Conservation (phyloP, 306 rosid species). For the Oxytropis ochrocephala region DNA sequence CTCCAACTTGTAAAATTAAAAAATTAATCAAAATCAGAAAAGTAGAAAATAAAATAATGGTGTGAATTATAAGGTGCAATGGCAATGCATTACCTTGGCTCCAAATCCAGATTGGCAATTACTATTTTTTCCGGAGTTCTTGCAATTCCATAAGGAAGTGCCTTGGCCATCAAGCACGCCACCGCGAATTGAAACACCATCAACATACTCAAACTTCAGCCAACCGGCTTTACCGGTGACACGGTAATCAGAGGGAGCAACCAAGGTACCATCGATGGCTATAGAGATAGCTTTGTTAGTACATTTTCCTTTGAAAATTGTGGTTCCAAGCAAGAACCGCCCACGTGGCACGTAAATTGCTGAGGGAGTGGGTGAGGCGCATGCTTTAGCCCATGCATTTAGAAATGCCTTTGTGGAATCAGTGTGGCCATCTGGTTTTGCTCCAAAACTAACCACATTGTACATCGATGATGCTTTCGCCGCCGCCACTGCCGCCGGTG, state of each 20-base stretch:
- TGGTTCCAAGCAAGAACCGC: conserved; percentile 21
- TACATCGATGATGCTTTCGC: neutral
- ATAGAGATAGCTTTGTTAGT: conserved; percentile 24
- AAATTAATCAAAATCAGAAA: neutral
- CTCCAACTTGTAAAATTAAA: neutral
- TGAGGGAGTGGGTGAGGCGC: conserved; percentile 7
- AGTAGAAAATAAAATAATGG: neutral
- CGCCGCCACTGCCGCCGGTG: neutral
- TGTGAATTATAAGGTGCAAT: neutral
- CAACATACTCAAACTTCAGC: conserved; percentile 30
- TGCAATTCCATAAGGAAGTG: conserved; percentile 42
- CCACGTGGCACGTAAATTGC: conserved; percentile 40
- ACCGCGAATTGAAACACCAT: conserved; percentile 38
- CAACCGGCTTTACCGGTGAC: conserved; percentile 24
- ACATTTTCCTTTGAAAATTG: conserved; percentile 25
- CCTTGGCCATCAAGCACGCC: conserved; percentile 54
- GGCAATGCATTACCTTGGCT: conserved; percentile 30
- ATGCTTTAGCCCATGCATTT: conserved; percentile 46
- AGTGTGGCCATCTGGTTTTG: conserved; percentile 30
- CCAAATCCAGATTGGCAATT: conserved; percentile 31
- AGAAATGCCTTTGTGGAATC: conserved; percentile 50
- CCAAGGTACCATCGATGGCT: conserved; percentile 38
- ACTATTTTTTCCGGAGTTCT: conserved; percentile 21
- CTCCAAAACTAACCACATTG: conserved; percentile 45
- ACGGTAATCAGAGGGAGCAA: conserved; percentile 34